Evolutionary conservation across 257 asterid species (phyloP).

Genomic region (Capsicum rhomboideum): DNA sequence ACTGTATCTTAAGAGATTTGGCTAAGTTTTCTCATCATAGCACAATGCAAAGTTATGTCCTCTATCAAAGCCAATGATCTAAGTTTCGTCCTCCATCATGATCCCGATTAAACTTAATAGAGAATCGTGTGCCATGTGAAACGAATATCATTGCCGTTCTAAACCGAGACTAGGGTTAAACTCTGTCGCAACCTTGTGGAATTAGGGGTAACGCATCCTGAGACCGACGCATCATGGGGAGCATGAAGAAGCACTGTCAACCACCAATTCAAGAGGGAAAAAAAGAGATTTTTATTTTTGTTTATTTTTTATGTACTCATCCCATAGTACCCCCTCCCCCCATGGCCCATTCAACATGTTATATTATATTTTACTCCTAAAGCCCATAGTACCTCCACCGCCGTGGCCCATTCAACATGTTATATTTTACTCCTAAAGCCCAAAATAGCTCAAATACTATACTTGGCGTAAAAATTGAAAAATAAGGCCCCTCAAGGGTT

Average conservation of each 20-base stretch:
- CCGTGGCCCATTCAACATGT: not conserved
- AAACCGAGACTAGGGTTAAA: not conserved
- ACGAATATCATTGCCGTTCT: not conserved
- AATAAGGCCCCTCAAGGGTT: not conserved
- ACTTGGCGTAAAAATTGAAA: not conserved
- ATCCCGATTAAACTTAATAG: not conserved
- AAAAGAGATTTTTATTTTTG: not conserved
- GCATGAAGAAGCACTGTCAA: not conserved
- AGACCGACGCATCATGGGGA: not conserved
- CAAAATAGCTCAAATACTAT: not conserved
- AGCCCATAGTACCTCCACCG: not conserved
- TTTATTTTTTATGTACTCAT: not conserved
- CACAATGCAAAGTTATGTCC: too few relatives aligned
- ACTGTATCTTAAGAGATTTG: too few relatives aligned
- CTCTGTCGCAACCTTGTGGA: not conserved
- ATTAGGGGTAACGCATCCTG: not conserved
- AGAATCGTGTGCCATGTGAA: not conserved
- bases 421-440: not conserved
- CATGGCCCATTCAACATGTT: not conserved
- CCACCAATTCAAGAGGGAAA: not conserved
- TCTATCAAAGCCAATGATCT: not conserved
- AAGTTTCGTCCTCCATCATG: not conserved
- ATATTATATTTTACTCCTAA: not conserved
- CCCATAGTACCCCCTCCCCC: not conserved
- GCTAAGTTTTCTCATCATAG: too few relatives aligned